phyloP scores from a whole-genome alignment of 225 moss, liverwort and hornwort species.

The Lunularia cruciata region DNA sequence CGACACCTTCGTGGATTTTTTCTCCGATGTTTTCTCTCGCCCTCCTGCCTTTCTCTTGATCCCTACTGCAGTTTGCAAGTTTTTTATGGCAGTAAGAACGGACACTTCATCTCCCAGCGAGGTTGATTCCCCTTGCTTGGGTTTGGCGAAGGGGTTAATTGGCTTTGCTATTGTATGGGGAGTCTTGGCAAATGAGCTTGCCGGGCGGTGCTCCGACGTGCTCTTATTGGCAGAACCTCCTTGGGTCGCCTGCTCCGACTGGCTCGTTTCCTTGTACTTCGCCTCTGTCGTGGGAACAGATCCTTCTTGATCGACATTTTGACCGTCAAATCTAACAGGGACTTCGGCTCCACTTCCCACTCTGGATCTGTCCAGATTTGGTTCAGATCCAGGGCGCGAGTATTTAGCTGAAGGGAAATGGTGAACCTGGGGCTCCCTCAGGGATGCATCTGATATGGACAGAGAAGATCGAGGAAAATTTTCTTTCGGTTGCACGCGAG shows the following conservation, averaged over 20 bases:
- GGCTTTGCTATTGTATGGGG: constrained; percentile 37
- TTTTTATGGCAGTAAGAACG: constrained; percentile 61
- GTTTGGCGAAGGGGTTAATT: constrained; percentile 66
- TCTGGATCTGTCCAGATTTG: constrained; percentile 3
- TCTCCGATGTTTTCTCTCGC: not conserved
- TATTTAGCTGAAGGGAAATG: not conserved
- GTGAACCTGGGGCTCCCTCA: not conserved
- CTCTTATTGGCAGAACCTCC: constrained; percentile 3
- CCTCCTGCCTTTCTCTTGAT: not conserved
- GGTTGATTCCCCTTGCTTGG: constrained; percentile 20
- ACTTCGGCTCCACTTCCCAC: not conserved
- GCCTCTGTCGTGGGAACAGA: not conserved
- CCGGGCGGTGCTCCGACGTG: constrained; percentile 37
- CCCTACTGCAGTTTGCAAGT: constrained; percentile 44
- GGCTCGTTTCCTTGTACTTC: not conserved
- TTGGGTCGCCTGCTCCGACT: not conserved
- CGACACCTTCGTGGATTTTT: not conserved
- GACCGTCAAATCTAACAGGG: not conserved
- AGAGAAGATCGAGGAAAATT: not conserved
- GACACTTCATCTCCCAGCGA: constrained; percentile 50
- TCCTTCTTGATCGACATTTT: not conserved
- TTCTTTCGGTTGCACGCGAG: constrained; percentile 4
- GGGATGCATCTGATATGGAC: not conserved
- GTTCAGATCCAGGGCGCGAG: not conserved
- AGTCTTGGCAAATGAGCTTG: constrained; percentile 44